Conservation (phyloP, 345 rosid genomes). For the Dipteronia sinensis region DNA sequence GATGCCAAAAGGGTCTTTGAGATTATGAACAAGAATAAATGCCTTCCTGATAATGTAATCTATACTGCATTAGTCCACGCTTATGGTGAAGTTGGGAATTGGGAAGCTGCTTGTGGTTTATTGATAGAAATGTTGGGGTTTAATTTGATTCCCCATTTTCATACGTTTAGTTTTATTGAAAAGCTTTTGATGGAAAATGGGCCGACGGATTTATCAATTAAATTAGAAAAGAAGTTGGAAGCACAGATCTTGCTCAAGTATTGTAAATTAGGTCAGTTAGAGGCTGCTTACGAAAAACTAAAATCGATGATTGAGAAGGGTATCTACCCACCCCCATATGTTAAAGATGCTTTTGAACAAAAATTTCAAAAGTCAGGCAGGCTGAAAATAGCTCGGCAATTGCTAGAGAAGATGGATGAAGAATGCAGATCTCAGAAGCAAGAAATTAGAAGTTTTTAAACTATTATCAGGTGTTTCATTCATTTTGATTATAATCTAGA, state of each 20-base stretch:
- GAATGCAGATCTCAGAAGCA: neutral
- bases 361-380: slow-evolving; percentile 33
- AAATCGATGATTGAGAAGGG: slow-evolving; percentile 31
- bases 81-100: slow-evolving; percentile 28
- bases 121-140: slow-evolving; percentile 33
- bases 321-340: slow-evolving; percentile 27
- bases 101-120: slow-evolving; percentile 30
- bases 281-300: slow-evolving; percentile 32
- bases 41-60: slow-evolving; percentile 31
- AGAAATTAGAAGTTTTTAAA: neutral
- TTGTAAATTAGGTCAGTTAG: slow-evolving; percentile 31
- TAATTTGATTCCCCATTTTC: slow-evolving; percentile 33
- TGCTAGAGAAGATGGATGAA: slow-evolving; percentile 28
- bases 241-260: slow-evolving; percentile 34
- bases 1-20: slow-evolving; percentile 32
- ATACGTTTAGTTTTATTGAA: slow-evolving; percentile 28
- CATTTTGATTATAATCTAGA: neutral
- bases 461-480: neutral
- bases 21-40: slow-evolving; percentile 36
- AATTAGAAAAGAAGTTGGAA: slow-evolving; percentile 35
- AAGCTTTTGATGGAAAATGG: slow-evolving; percentile 33
- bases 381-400: slow-evolving; percentile 25
- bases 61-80: slow-evolving; percentile 33
- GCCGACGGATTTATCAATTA: slow-evolving; percentile 27
- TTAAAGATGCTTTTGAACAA: slow-evolving; percentile 27